Evolutionary conservation across 345 rosid species (phyloP).

Genomic region (Populus ilicifolia): DNA sequence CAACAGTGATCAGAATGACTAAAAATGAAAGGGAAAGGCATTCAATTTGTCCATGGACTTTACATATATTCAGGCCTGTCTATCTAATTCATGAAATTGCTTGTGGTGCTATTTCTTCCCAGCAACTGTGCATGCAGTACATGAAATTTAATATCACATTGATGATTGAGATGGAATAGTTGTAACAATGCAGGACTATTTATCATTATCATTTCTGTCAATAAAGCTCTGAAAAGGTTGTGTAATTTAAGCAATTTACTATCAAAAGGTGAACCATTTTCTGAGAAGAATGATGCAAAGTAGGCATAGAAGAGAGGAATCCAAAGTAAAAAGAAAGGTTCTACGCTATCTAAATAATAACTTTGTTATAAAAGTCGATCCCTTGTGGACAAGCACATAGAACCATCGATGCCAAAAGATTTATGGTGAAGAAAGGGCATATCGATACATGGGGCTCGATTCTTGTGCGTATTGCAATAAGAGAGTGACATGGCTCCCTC

Average conservation of each 20-base stretch:
- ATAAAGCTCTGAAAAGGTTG: slow-evolving; percentile 5
- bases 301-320: slow-evolving; percentile 14
- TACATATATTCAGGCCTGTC: not conserved
- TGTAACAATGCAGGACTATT: not conserved
- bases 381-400: not conserved
- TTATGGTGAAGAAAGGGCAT: slow-evolving; percentile 22
- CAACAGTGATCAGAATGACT: not conserved
- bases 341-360: slow-evolving; percentile 21
- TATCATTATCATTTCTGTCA: not conserved
- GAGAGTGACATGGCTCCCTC: slow-evolving; percentile 22
- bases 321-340: slow-evolving; percentile 26
- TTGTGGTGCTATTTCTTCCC: not conserved
- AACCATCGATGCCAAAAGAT: not conserved
- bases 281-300: slow-evolving; percentile 7
- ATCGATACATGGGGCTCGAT: slow-evolving; percentile 27
- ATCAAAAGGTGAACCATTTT: slow-evolving; percentile 29
- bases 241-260: slow-evolving; percentile 21
- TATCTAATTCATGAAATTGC: slow-evolving; percentile 19
- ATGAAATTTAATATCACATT: not conserved
- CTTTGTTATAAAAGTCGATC: slow-evolving; percentile 18
- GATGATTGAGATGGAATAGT: not conserved
- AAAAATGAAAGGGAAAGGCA: not conserved
- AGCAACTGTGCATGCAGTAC: not conserved
- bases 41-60: not conserved
- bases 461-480: not conserved